Conservation (phyloP, 2,329 filamentous ascomycete genomes). For the Pseudogymnoascus sp. region DNA sequence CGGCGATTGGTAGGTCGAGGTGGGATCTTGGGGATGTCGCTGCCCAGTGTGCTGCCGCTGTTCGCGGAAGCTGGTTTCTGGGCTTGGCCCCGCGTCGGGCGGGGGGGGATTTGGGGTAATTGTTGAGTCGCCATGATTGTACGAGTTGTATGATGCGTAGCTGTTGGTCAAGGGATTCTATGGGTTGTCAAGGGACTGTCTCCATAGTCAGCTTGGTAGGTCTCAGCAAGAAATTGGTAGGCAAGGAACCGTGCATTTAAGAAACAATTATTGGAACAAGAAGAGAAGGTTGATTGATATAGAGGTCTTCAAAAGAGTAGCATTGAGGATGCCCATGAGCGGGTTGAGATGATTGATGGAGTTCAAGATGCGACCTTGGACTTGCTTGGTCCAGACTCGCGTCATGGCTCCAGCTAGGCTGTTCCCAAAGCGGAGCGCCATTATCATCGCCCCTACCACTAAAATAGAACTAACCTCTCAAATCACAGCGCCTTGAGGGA, state of each 20-base stretch:
- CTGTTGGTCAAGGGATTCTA: not conserved
- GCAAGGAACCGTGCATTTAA: slow-evolving; percentile 2
- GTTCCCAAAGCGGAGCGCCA: slow-evolving; percentile 6
- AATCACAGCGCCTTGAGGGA: slow-evolving; percentile 1
- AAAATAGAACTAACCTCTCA: not conserved
- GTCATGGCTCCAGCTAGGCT: slow-evolving; percentile 3
- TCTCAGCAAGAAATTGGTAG: not conserved
- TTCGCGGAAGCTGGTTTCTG: slow-evolving; percentile 33
- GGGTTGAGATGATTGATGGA: not conserved
- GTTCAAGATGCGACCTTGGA: slow-evolving; percentile 3
- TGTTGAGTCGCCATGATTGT: slow-evolving; percentile 34
- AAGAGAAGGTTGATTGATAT: not conserved
- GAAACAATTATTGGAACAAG: not conserved
- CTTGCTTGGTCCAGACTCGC: slow-evolving; percentile 3
- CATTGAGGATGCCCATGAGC: not conserved
- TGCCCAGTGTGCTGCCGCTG: slow-evolving; percentile 24
- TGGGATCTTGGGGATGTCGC: slow-evolving; percentile 62
- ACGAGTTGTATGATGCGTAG: not conserved
- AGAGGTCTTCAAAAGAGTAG: not conserved
- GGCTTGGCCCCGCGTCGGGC: slow-evolving; percentile 47
- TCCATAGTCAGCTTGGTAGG: slow-evolving; percentile 1
- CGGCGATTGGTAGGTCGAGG: slow-evolving; percentile 62
- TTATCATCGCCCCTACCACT: not conserved
- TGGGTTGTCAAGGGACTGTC: not conserved
- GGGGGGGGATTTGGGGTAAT: slow-evolving; percentile 49